Conservation (phyloP, 108 stramenopile genomes). For the Cyclotella choctawhatcheeana region DNA sequence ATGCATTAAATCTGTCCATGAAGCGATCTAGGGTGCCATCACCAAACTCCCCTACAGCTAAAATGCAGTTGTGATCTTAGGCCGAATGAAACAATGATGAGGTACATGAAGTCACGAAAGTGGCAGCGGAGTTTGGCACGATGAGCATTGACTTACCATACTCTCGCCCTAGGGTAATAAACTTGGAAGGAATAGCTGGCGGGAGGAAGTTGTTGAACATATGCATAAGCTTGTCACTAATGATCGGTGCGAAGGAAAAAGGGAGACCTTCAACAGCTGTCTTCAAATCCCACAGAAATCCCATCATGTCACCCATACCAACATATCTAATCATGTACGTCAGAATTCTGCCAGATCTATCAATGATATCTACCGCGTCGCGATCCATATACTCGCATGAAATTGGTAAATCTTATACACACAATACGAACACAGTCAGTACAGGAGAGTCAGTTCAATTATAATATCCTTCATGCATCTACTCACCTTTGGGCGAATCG, state of each 20-base stretch:
- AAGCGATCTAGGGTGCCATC: conserved; percentile 73
- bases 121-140: too few species aligned
- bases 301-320: conserved; percentile 71
- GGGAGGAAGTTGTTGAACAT: conserved; percentile 64
- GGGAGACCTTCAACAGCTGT: conserved; percentile 65
- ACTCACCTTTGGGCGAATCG: conserved; percentile 53
- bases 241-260: conserved; percentile 59
- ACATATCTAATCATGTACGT: conserved; percentile 67
- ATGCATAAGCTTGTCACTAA: conserved; percentile 68
- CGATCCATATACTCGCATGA: conserved; percentile 85
- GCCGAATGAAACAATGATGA: too few species aligned
- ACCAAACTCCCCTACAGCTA: conserved; percentile 81
- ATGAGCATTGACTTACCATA: too few species aligned
- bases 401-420: conserved; percentile 65
- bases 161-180: conserved; percentile 56
- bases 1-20: conserved; percentile 63
- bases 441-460: neutral
- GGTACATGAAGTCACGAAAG: too few species aligned
- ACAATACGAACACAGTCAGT: neutral
- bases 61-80: conserved; percentile 80
- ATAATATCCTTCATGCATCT: too few species aligned
- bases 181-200: conserved; percentile 55
- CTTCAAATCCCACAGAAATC: conserved; percentile 71
- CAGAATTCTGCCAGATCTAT: conserved; percentile 70
- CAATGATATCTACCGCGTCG: conserved; percentile 85